Evolutionary conservation across 1,284 basidiomycete genomes (phyloP).

Genomic region (Papiliotrema laurentii): DNA sequence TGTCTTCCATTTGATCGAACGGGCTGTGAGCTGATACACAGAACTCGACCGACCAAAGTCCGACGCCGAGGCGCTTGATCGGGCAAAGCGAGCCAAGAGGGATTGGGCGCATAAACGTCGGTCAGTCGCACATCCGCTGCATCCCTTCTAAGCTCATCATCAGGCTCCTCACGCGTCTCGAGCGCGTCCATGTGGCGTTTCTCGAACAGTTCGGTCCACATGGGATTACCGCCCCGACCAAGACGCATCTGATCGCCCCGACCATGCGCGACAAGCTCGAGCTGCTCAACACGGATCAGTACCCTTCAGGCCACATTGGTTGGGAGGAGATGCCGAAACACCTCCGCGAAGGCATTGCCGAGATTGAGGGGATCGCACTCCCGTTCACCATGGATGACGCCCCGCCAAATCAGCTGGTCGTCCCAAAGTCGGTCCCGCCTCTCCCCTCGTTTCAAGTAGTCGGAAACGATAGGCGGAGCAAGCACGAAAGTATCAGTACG

Average conservation of each 20-base stretch:
- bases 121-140: slow-evolving; percentile 14
- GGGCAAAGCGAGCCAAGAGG: slow-evolving; percentile 53
- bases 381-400: background rate
- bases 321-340: slow-evolving; percentile 15
- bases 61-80: slow-evolving; percentile 50
- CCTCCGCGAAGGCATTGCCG: slow-evolving; percentile 1
- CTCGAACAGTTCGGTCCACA: slow-evolving; percentile 23
- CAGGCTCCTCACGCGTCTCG: slow-evolving; percentile 9
- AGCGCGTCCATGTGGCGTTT: slow-evolving; percentile 14
- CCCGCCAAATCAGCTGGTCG: background rate
- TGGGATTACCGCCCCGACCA: slow-evolving; percentile 16
- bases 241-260: slow-evolving; percentile 20
- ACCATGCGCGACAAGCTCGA: background rate
- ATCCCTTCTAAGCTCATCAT: background rate
- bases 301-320: slow-evolving; percentile 9
- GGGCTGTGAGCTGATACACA: slow-evolving; percentile 9
- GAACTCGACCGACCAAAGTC: slow-evolving; percentile 53
- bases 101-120: slow-evolving; percentile 54
- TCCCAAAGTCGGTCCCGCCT: background rate
- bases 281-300: background rate
- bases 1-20: background rate
- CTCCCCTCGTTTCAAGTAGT: background rate
- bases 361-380: background rate
- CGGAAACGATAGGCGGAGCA: background rate
- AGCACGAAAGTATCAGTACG: background rate